Evolutionary conservation across 1,139 yeast genomes (phyloP).

Genomic region (Waltiozyma sp.): DNA sequence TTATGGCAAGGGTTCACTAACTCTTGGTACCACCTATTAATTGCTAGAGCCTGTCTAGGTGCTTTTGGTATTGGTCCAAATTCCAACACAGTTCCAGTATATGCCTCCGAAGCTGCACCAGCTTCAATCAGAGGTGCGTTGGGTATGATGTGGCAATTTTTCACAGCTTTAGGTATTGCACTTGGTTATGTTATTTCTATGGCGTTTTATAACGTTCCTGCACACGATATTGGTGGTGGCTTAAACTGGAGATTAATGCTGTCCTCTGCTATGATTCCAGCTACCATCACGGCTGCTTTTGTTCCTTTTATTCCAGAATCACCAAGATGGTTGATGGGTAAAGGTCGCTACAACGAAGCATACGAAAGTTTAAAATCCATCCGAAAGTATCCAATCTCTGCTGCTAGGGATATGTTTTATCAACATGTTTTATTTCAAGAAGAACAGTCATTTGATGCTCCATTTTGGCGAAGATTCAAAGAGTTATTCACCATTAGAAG

Average conservation of each 20-base stretch:
- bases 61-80: constrained; percentile 31
- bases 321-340: constrained; percentile 36
- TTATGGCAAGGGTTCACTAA: constrained; percentile 39
- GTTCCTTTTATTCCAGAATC: constrained; percentile 28
- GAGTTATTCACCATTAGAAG: constrained; percentile 62
- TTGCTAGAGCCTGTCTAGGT: constrained; percentile 31
- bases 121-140: constrained; percentile 34
- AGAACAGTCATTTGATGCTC: constrained; percentile 47
- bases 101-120: constrained; percentile 41
- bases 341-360: constrained; percentile 25
- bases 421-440: constrained; percentile 56
- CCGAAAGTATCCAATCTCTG: constrained; percentile 43
- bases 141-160: constrained; percentile 29
- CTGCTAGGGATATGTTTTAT: constrained; percentile 70
- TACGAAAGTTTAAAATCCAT: constrained; percentile 27
- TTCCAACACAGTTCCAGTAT: constrained; percentile 33
- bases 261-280: constrained; percentile 26
- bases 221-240: constrained; percentile 19
- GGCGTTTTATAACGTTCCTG: constrained; percentile 30
- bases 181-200: constrained; percentile 27
- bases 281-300: constrained; percentile 15
- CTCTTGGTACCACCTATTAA: constrained; percentile 35
- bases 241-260: constrained; percentile 27
- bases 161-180: constrained; percentile 28
- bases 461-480: constrained; percentile 39